Conservation (phyloP, 2,329 filamentous ascomycete genomes). For the Botrytis elliptica region DNA sequence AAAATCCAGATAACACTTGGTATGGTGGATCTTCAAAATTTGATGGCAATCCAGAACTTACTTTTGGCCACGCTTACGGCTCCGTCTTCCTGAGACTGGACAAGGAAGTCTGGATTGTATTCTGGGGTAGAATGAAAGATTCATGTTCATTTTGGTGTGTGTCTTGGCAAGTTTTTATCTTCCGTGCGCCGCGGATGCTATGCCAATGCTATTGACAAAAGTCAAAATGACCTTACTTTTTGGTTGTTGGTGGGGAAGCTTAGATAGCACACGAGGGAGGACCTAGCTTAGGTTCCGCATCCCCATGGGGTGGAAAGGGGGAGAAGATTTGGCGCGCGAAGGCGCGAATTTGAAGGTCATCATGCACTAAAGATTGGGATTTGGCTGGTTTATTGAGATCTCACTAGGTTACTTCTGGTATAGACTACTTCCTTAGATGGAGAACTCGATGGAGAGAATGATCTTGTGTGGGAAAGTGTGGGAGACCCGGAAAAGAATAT, state of each 20-base stretch:
- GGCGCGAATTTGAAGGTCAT: not conserved
- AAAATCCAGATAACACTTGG: constrained; percentile 40
- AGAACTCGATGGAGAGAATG: not conserved
- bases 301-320: not conserved
- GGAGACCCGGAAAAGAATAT: not conserved
- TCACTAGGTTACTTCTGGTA: not conserved
- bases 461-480: not conserved
- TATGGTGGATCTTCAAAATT: constrained; percentile 14
- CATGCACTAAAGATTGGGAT: not conserved
- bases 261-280: not conserved
- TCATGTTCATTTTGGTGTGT: not conserved
- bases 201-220: not conserved
- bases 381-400: not conserved
- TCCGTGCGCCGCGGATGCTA: not conserved
- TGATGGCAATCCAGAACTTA: not conserved
- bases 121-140: constrained; percentile 16
- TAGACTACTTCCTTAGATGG: not conserved
- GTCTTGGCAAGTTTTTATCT: not conserved
- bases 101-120: not conserved
- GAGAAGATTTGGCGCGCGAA: not conserved
- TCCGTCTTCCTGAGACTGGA: not conserved
- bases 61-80: not conserved
- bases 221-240: not conserved
- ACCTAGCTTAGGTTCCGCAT: not conserved
- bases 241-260: not conserved